Conservation (phyloP, 257 asterid species). For the Primulina eburnea region DNA sequence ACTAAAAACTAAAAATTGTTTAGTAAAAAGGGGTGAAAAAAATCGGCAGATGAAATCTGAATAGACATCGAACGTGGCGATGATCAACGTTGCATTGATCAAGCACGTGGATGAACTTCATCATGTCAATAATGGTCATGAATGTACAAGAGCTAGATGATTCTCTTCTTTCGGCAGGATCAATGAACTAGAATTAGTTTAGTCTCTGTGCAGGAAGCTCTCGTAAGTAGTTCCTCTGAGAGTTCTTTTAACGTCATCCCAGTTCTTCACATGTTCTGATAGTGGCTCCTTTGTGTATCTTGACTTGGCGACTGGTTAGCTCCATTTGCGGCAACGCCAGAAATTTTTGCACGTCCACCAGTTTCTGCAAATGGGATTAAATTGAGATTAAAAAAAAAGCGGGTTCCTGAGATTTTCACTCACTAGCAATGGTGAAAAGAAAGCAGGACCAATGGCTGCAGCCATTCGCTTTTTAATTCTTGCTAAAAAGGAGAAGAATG, state of each 20-base stretch:
- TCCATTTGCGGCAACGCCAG: conserved; percentile 61
- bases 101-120: conserved; percentile 13
- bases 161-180: background rate
- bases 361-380: conserved; percentile 44
- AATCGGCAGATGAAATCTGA: background rate
- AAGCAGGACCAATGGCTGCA: background rate
- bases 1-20: background rate
- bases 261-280: conserved; percentile 62
- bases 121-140: conserved; percentile 16
- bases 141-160: background rate
- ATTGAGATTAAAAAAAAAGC: background rate
- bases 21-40: background rate
- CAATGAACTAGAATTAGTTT: conserved; percentile 27
- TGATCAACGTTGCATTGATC: conserved; percentile 34
- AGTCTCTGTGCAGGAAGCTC: conserved; percentile 63
- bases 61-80: background rate
- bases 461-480: background rate
- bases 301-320: conserved; percentile 75
- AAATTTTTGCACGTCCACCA: conserved; percentile 61
- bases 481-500: background rate
- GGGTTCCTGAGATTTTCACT: background rate
- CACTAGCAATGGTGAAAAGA: background rate
- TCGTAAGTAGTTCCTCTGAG: conserved; percentile 73
- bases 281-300: conserved; percentile 86
- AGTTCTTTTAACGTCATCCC: conserved; percentile 65